phyloP scores from a whole-genome alignment of 179 eudicot species.

The Camellia oleifera region DNA sequence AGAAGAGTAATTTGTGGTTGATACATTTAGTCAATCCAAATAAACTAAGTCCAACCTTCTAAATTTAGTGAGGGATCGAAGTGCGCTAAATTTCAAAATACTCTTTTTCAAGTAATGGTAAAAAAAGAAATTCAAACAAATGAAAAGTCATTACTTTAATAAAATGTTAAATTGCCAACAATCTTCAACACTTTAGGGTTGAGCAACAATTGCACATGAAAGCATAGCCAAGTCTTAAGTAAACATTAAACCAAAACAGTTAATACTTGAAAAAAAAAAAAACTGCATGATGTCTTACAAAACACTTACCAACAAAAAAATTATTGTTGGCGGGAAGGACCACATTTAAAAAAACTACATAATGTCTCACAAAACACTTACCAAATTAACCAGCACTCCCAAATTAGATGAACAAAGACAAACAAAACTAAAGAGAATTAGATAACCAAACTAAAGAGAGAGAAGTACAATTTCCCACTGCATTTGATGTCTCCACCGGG shows the following conservation, averaged over 20 bases:
- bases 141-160: background rate
- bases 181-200: background rate
- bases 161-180: background rate
- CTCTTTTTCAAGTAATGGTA: background rate
- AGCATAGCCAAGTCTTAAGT: background rate
- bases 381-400: conserved; percentile 1
- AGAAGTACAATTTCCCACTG: background rate
- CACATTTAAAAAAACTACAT: background rate
- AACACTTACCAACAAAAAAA: background rate
- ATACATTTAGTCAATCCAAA: background rate
- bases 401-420: background rate
- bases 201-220: background rate
- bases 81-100: background rate
- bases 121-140: background rate
- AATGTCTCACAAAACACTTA: background rate
- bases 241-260: background rate
- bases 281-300: no score
- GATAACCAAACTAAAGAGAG: background rate
- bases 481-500: background rate
- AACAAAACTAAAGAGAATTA: background rate
- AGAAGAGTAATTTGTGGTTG: background rate
- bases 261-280: background rate
- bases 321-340: background rate
- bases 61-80: background rate
- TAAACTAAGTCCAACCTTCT: background rate